Evolutionary conservation across 2,329 filamentous ascomycete species (phyloP).

Genomic region (Colletotrichum destructivum): DNA sequence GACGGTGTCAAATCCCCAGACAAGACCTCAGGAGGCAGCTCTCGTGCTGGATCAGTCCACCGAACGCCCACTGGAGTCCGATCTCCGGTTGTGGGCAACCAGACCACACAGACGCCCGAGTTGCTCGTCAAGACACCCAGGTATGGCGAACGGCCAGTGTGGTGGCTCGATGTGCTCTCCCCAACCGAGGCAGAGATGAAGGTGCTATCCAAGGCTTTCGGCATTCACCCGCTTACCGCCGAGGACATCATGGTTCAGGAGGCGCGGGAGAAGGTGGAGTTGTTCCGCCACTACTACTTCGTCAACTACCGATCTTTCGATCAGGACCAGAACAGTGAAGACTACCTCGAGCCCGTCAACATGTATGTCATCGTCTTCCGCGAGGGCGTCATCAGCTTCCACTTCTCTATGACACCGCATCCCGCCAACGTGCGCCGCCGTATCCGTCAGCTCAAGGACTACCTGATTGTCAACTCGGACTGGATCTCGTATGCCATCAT

Average conservation of each 20-base stretch:
- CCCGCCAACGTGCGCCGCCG: constrained; percentile 95
- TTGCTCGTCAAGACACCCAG: constrained; percentile 63
- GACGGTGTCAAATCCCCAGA: constrained; percentile 51
- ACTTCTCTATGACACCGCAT: constrained; percentile 96
- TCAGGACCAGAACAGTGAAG: constrained; percentile 89
- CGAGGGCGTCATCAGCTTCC: constrained; percentile 95
- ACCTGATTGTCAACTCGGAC: constrained; percentile 91
- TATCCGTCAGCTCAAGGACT: constrained; percentile 94
- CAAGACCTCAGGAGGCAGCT: constrained; percentile 49
- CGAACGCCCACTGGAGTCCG: constrained; percentile 64
- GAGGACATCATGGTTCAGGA: constrained; percentile 99
- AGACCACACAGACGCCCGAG: constrained; percentile 49
- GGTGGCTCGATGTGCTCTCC: constrained; percentile 94
- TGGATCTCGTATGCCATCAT: constrained; percentile 99
- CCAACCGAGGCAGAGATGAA: constrained; percentile 98
- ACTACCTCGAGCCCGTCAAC: constrained; percentile 95
- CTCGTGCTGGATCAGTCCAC: constrained; percentile 58
- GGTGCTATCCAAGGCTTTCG: constrained; percentile 90
- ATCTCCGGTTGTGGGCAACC: constrained; percentile 51
- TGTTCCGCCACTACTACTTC: constrained; percentile 98
- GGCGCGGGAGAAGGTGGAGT: constrained; percentile 96
- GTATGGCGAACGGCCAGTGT: constrained; percentile 89
- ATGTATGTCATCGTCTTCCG: constrained; percentile 98
- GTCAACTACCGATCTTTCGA: constrained; percentile 99
- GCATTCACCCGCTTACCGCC: constrained; percentile 93